A percentile compares a stretch with the other conserved stretches of the same genome.
Evolutionary conservation across 345 rosid genomes (phyloP).

Genomic region (Arabidopsis arenosa): DNA sequence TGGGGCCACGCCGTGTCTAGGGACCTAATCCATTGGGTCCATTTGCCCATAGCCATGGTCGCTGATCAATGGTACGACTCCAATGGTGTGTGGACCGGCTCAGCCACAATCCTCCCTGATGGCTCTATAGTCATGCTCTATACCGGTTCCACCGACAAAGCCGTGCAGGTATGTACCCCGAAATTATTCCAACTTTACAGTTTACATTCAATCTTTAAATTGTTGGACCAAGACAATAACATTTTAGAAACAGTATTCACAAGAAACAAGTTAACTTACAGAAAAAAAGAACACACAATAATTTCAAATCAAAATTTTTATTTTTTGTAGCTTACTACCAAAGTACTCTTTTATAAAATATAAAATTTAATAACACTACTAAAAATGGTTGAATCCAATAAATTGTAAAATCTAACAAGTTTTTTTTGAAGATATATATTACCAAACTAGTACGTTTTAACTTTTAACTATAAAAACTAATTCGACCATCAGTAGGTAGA

Average conservation of each 20-base stretch:
- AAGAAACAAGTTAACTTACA: neutral
- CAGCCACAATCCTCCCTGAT: conserved; percentile 74
- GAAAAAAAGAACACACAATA: neutral
- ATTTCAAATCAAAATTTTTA: neutral
- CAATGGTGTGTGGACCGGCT: conserved; percentile 92
- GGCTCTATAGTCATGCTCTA: conserved; percentile 80
- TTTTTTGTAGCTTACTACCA: too few species aligned
- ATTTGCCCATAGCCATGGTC: conserved; percentile 78
- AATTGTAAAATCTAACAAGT: too few species aligned
- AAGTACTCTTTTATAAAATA: too few species aligned
- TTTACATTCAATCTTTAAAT: neutral
- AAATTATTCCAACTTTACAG: neutral
- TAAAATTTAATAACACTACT: too few species aligned
- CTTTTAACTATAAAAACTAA: too few species aligned
- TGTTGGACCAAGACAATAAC: neutral
- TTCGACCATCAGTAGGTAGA: too few species aligned
- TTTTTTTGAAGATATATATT: too few species aligned
- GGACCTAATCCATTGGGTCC: conserved; percentile 92
- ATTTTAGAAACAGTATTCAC: neutral
- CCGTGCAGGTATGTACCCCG: conserved; percentile 58
- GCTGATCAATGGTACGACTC: conserved; percentile 82
- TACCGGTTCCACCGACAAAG: conserved; percentile 68
- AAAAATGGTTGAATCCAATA: too few species aligned
- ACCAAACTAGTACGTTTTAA: too few species aligned
- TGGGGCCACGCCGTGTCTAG: conserved; percentile 95